Conservation (phyloP, 306 rosid species). For the Casuarina equisetifolia region DNA sequence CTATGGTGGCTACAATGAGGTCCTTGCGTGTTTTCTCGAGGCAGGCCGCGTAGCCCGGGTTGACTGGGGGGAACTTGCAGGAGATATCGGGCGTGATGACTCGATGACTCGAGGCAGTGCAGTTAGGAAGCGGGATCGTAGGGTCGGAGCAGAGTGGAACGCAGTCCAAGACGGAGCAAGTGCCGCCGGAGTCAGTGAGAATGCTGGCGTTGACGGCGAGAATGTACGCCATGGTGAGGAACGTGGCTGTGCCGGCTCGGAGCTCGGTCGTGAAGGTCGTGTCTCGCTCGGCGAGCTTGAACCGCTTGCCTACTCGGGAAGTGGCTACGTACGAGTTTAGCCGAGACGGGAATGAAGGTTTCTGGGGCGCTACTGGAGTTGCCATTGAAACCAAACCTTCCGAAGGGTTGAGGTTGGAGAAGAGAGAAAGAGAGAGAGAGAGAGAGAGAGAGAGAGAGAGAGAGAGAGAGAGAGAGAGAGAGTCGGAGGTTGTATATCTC, state of each 20-base stretch:
- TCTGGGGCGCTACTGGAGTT: background rate
- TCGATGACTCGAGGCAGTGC: conserved; percentile 37
- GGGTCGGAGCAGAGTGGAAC: conserved; percentile 79
- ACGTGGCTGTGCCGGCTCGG: conserved; percentile 96
- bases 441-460: background rate
- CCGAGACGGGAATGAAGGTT: conserved; percentile 26
- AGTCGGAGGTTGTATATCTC: background rate
- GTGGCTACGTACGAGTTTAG: conserved; percentile 55
- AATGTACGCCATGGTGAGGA: conserved; percentile 98
- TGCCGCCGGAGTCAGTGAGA: conserved; percentile 83
- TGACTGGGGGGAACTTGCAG: conserved; percentile 82
- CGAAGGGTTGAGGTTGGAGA: too few species aligned
- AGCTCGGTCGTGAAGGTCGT: conserved; percentile 93
- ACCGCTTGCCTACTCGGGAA: conserved; percentile 58
- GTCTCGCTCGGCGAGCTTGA: conserved; percentile 74
- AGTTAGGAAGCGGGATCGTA: conserved; percentile 40
- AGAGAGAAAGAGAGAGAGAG: background rate
- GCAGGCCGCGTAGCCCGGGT: conserved; percentile 79
- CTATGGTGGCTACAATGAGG: conserved; percentile 82
- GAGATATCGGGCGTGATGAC: conserved; percentile 52
- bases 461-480: background rate
- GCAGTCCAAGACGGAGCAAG: conserved; percentile 83
- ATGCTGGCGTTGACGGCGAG: conserved; percentile 97
- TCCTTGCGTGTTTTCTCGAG: conserved; percentile 66
- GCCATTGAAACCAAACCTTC: background rate